Evolutionary conservation across 768 basidiomycete genomes (phyloP).

Genomic region (Trametes cingulata): DNA sequence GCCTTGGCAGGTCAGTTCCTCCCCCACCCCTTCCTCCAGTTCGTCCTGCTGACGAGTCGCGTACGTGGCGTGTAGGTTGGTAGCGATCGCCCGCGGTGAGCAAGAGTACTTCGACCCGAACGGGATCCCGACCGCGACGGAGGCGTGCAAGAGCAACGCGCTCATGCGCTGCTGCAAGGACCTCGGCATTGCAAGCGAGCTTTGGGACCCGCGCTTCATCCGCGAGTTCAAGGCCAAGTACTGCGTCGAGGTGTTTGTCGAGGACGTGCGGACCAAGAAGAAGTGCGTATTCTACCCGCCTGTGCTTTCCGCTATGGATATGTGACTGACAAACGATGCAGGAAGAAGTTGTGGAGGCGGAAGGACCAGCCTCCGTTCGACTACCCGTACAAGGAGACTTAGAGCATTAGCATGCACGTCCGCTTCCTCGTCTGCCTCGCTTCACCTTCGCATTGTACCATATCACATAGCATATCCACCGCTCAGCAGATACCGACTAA

Average conservation of each 20-base stretch:
- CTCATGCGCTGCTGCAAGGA: conserved; percentile 98
- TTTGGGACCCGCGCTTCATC: conserved; percentile 98
- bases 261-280: conserved; percentile 82
- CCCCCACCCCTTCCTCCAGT: background rate
- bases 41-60: background rate
- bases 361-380: conserved; percentile 84
- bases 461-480: conserved; percentile 11
- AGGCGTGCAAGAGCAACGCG: conserved; percentile 95
- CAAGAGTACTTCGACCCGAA: conserved; percentile 94
- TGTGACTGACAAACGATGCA: conserved; percentile 34
- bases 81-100: conserved; percentile 90
- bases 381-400: conserved; percentile 82
- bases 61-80: conserved; percentile 54
- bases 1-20: conserved; percentile 77
- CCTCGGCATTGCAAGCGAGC: conserved; percentile 91
- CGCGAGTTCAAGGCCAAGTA: conserved; percentile 86
- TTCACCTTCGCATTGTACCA: conserved; percentile 4
- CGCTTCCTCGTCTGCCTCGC: background rate
- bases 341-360: conserved; percentile 90
- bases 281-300: conserved; percentile 60
- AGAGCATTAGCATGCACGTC: background rate
- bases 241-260: conserved; percentile 83
- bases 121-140: conserved; percentile 90
- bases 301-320: background rate
- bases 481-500: background rate